phyloP scores from a whole-genome alignment of 192 early-diverging fungal species.

The Podila verticillata region DNA sequence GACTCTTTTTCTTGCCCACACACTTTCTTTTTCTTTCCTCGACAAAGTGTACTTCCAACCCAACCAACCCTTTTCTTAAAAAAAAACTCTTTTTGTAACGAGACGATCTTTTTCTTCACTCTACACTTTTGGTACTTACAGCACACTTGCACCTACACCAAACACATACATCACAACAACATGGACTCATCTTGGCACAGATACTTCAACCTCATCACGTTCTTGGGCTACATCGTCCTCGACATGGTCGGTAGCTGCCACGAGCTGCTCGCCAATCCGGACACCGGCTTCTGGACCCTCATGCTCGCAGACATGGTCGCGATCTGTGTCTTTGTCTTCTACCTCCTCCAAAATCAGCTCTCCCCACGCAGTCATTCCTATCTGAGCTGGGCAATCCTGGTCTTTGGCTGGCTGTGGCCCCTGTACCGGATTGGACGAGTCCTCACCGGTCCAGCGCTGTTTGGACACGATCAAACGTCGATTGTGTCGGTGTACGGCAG shows the following conservation, averaged over 20 bases:
- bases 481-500: too few species aligned
- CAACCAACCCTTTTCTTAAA: neutral
- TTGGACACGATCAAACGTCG: too few species aligned
- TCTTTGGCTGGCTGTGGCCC: too few species aligned
- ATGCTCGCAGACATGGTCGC: neutral
- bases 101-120: neutral
- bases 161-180: neutral
- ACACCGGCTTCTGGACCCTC: neutral
- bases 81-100: neutral
- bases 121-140: neutral
- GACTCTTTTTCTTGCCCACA: too few species aligned
- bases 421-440: too few species aligned
- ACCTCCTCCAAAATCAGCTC: neutral
- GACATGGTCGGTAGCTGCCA: neutral
- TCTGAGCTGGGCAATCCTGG: too few species aligned
- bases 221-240: conserved; percentile 2
- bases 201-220: conserved; percentile 1
- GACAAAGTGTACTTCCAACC: neutral
- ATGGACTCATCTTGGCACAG: neutral
- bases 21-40: neutral
- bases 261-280: neutral
- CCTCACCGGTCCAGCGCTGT: too few species aligned
- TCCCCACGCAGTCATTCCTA: too few species aligned
- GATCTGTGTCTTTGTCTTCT: neutral
- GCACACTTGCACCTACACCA: neutral